phyloP scores from a whole-genome alignment of 306 rosid species.

The Ceratonia siliqua region DNA sequence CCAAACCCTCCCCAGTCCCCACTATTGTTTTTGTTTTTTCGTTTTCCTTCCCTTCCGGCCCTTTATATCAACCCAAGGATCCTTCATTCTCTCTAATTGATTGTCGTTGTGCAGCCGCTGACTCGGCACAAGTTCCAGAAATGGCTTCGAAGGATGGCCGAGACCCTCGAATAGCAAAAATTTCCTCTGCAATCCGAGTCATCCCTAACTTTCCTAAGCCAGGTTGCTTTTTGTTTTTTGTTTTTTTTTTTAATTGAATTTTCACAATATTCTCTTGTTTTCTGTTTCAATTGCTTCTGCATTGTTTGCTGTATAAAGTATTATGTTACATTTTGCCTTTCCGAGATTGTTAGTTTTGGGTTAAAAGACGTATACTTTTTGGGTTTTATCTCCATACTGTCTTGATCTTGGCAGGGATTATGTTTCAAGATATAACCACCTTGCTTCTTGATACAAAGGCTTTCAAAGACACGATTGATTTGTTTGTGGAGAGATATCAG shows the following conservation, averaged over 20 bases:
- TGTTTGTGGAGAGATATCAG: constrained; percentile 93
- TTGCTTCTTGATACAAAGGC: constrained; percentile 90
- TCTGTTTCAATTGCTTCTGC: background rate
- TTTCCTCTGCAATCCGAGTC: constrained; percentile 79
- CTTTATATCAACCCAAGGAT: background rate
- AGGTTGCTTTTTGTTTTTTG: constrained; percentile 41
- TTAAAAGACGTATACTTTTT: background rate
- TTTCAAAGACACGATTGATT: constrained; percentile 85
- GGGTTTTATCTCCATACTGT: background rate
- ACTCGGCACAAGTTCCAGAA: constrained; percentile 32
- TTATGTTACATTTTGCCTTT: background rate
- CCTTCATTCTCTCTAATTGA: background rate
- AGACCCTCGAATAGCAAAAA: constrained; percentile 69
- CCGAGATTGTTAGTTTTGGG: constrained; percentile 21
- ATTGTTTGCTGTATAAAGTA: background rate
- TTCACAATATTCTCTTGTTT: background rate
- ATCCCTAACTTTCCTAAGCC: constrained; percentile 95
- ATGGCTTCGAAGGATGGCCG: constrained; percentile 64
- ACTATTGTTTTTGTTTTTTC: too few species aligned
- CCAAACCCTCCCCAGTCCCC: too few species aligned
- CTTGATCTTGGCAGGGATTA: constrained; percentile 60
- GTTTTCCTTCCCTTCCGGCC: too few species aligned
- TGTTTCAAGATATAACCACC: constrained; percentile 96
- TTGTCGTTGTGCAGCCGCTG: constrained; percentile 44
- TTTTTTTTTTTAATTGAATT: background rate